Evolutionary conservation across 2,329 filamentous ascomycete species (phyloP), one percentile per base, ranked within the genome.

Genomic region (Botrytis paeoniae): DNA sequence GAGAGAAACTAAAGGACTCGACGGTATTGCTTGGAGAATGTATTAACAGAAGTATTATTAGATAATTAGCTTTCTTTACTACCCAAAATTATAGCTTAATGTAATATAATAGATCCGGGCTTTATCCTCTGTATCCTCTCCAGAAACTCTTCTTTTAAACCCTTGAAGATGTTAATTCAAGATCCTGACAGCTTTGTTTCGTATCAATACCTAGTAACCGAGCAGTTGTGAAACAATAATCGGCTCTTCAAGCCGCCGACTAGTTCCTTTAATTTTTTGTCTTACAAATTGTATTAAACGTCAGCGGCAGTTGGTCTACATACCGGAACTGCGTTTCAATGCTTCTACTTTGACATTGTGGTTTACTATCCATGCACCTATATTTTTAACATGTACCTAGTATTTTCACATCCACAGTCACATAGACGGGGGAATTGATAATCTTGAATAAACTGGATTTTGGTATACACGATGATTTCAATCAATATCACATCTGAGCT

Each of bases 171-270:
- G 20, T 45, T 4, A 22, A 10, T n/a, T n/a, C 25, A n/a, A n/a
- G 7, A 0, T 10, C 12, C 25, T 51, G 12, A n/a, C 1, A 14
- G 1, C 1, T 51, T 1, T 25, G 0, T 51, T 6, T 51, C 5
- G 48, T 51, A 12, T n/a, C 25, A 51, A 51, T n/a, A n/a, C 22
- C 5, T 51, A n/a, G 45, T 12, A 5, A 4, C 3, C 22, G 25
- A 51, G 25, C 2, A 51, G 5, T n/a, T 0, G 2, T 51, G 25
- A 29, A 29, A 7, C 10, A 9, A 45, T 4, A 22, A 7, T 20
- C 0, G 20, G 43, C 20, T 22, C 20, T 45, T 45, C 20, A 10
- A 45, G 20, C 20, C 8, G 43, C 20, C 20, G 20, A 22, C 20
- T 10, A 4, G 20, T 22, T 45, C 8, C 3, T 45, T 29, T 1